Evolutionary conservation across 148 eudicot genomes (phyloP).

Genomic region (Amaranthus hypochondriacus): DNA sequence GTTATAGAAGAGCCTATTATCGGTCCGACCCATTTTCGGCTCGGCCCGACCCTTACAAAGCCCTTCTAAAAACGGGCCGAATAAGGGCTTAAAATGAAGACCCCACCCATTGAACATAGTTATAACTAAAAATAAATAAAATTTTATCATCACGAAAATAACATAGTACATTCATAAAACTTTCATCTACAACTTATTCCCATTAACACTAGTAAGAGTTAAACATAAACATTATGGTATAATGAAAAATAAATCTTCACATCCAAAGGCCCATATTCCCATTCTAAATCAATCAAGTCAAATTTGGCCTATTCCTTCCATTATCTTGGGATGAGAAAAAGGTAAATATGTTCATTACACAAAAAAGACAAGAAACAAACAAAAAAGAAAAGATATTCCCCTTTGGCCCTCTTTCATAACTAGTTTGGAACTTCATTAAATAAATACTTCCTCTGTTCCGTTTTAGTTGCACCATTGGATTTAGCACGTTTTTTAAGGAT

Average conservation of each 20-base stretch:
- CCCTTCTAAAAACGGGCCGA: too few species aligned
- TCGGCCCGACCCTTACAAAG: not conserved
- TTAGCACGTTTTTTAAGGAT: not conserved
- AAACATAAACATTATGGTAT: too few species aligned
- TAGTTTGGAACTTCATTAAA: slow-evolving; percentile 1
- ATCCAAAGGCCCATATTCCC: not conserved
- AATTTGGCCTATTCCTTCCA: slow-evolving; percentile 3
- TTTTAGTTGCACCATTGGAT: too few species aligned
- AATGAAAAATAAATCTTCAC: too few species aligned
- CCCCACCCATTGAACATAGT: too few species aligned
- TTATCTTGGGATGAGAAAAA: not conserved
- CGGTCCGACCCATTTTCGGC: not conserved
- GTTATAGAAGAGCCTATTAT: too few species aligned
- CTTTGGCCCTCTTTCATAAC: not conserved
- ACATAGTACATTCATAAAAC: not conserved
- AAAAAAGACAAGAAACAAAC: not conserved
- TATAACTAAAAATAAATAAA: not conserved
- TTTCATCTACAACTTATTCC: not conserved
- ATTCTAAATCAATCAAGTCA: not conserved
- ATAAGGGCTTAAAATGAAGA: too few species aligned
- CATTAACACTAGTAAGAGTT: too few species aligned
- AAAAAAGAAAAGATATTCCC: slow-evolving; percentile 6
- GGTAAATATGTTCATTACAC: not conserved
- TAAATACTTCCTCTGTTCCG: too few species aligned
- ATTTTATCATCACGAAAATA: not conserved